Base-by-base conservation (phyloP, 805 yeast genomes). In the Candida easanensis region DNA sequence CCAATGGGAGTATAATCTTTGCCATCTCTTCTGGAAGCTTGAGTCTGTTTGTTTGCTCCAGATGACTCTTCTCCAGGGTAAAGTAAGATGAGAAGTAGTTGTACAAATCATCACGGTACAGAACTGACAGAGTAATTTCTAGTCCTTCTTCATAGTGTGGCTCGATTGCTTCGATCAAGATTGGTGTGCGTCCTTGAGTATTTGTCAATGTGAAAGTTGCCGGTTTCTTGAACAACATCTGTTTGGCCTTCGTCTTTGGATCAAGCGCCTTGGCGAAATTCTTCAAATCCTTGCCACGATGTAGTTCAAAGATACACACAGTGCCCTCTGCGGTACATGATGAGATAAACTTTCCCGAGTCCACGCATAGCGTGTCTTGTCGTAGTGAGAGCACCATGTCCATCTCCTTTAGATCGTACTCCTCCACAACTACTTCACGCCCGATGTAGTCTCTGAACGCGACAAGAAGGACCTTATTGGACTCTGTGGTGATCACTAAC, bases 291-390 rank as follows among this genome's bases (percentile, higher is more conserved):
- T 41, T 48, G 8, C 37, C 28, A 22, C 48, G 40, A 22, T 42
- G 39, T 15, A 49, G 18, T 4, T 42, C 38, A 30, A 45, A 54
- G 6, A 52, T 18, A 5, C 42, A 38, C 2, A 48, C 27, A 7
- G 37, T 41, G 0, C 60, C 60, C 34, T 56, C 53, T 8, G 33
- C 40, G 2, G 60, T 53, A 16, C 45, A 44, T 13, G 46, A 27
- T 3, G 53, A 42, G 7, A 55, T 19, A 25, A 32, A 40, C 14
- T 48, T 42, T 2, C 37, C 38, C 3, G 48, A 20, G 16, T 51
- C 52, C 5, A 44, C 36, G 25, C 47, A 40, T 13, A 57, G 37
- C 0, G 60, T 50, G 0, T 38, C 35, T 3, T 48, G 53, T 13
- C 38, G 26, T 2, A 55, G 45, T 1, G 44, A 33, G 7, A 52